Conservation (phyloP, 352 stramenopile genomes). For the Pythium folliculosum region DNA sequence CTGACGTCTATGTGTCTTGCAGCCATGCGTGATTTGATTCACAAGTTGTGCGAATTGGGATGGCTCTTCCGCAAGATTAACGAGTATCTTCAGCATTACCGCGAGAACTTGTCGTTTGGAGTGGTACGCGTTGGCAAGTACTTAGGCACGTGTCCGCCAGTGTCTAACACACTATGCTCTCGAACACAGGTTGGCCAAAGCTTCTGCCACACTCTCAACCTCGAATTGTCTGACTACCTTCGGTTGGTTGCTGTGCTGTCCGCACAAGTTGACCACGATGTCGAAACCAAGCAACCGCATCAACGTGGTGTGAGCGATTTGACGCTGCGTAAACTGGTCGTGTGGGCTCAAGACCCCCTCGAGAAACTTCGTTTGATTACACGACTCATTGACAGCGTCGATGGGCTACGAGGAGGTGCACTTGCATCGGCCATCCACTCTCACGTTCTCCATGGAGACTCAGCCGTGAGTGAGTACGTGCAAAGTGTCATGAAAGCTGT, state of each 20-base stretch:
- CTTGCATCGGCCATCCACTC: constrained; percentile 89
- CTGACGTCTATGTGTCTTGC: neutral
- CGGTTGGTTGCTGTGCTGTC: constrained; percentile 92
- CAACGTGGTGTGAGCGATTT: constrained; percentile 50
- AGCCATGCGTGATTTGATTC: constrained; percentile 85
- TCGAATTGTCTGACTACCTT: constrained; percentile 92
- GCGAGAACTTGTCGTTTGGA: constrained; percentile 71
- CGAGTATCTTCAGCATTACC: constrained; percentile 75
- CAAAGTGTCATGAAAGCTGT: constrained; percentile 82
- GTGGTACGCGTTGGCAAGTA: constrained; percentile 45
- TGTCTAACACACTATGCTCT: neutral
- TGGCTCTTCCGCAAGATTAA: constrained; percentile 91
- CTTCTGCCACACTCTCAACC: constrained; percentile 90
- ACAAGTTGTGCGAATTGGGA: constrained; percentile 85
- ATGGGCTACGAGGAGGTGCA: constrained; percentile 84
- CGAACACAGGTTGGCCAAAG: constrained; percentile 68
- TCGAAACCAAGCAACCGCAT: constrained; percentile 50
- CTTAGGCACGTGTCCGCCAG: neutral
- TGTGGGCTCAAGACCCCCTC: constrained; percentile 90
- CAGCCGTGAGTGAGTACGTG: constrained; percentile 66
- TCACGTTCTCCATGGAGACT: constrained; percentile 92
- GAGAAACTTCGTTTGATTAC: constrained; percentile 90
- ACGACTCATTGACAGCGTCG: constrained; percentile 87
- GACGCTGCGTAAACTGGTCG: constrained; percentile 86
- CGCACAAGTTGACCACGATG: constrained; percentile 87